Percentiles rank a stretch among this genome's conserved stretches.
These are phyloP conservation scores for Porphyridium purpureum DNA, from an alignment of 23 red algal genomes.

Conservation along the genomic window DNA sequence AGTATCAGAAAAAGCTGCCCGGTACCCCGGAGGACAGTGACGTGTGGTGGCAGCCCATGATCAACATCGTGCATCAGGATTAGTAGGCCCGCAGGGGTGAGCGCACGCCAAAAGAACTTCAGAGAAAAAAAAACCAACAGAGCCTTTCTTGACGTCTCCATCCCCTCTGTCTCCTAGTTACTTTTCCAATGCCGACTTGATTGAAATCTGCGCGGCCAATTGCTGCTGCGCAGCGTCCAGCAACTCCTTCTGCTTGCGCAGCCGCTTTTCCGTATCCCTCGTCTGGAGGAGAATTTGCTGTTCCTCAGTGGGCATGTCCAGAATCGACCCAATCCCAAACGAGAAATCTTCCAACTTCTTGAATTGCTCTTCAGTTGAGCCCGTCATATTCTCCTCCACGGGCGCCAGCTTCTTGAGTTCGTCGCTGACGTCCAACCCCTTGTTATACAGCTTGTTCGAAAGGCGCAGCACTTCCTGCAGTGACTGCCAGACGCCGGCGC, in stretches of 20 bases:
- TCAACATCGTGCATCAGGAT: constrained; percentile 17
- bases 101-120: too few relatives aligned
- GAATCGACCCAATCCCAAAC: constrained; percentile 41
- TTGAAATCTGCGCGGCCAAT: constrained; percentile 75
- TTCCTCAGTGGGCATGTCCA: constrained; percentile 70
- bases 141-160: too few relatives aligned
- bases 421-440: constrained; percentile 37
- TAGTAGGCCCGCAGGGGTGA: too few relatives aligned
- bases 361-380: background rate
- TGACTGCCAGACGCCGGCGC: constrained; percentile 22
- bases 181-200: constrained; percentile 43
- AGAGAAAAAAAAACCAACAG: too few relatives aligned
- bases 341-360: constrained; percentile 25
- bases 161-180: too few relatives aligned
- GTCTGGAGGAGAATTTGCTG: constrained; percentile 84
- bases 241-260: constrained; percentile 28
- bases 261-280: constrained; percentile 29
- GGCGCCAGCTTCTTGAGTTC: constrained; percentile 36
- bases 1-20: constrained; percentile 48
- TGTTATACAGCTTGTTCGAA: constrained; percentile 84
- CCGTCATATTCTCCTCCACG: background rate
- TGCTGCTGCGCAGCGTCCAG: constrained; percentile 58
- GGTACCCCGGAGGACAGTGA: constrained; percentile 13
- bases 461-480: constrained; percentile 77
- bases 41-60: constrained; percentile 88